Conservation (phyloP, 2,329 filamentous ascomycete genomes). For the Curvularia spicifera region DNA sequence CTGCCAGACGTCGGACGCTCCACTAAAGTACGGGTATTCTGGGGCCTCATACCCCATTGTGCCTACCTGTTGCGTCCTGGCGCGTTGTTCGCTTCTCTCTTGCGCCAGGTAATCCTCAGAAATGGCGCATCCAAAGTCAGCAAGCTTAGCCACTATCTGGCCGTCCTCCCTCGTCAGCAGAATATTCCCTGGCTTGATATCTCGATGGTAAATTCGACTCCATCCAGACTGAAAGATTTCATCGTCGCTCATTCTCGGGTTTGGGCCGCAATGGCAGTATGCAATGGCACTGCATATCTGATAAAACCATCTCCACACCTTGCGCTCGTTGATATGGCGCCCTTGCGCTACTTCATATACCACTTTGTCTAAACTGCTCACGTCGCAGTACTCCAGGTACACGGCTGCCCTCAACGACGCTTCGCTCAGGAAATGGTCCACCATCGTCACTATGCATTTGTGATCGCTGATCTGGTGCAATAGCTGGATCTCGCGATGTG, state of each 20-base stretch:
- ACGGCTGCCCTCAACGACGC: slow-evolving; percentile 10
- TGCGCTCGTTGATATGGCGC: slow-evolving; percentile 14
- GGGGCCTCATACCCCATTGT: slow-evolving; percentile 25
- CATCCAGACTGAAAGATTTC: slow-evolving; percentile 13
- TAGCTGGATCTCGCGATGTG: slow-evolving; percentile 19
- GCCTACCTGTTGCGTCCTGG: not conserved
- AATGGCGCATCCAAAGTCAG: slow-evolving; percentile 25
- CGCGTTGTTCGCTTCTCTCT: not conserved
- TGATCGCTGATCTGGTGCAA: slow-evolving; percentile 22
- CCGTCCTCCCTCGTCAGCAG: slow-evolving; percentile 17
- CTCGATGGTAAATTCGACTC: slow-evolving; percentile 26
- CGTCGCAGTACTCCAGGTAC: slow-evolving; percentile 26
- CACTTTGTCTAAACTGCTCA: slow-evolving; percentile 14
- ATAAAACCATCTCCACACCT: slow-evolving; percentile 26
- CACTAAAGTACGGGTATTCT: slow-evolving; percentile 19
- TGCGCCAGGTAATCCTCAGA: slow-evolving; percentile 13
- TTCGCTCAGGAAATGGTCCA: slow-evolving; percentile 23
- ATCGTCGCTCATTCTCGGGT: slow-evolving; percentile 12
- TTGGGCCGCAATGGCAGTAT: slow-evolving; percentile 24
- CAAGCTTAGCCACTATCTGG: slow-evolving; percentile 25
- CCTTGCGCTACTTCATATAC: not conserved
- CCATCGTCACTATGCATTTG: slow-evolving; percentile 16
- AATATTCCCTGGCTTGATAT: slow-evolving; percentile 30
- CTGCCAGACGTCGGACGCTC: slow-evolving; percentile 27
- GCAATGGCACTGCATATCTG: slow-evolving; percentile 18